Evolutionary conservation across 306 rosid species (phyloP), one percentile per base, ranked within the genome.

Genomic region (Hippophae gyantsensis): DNA sequence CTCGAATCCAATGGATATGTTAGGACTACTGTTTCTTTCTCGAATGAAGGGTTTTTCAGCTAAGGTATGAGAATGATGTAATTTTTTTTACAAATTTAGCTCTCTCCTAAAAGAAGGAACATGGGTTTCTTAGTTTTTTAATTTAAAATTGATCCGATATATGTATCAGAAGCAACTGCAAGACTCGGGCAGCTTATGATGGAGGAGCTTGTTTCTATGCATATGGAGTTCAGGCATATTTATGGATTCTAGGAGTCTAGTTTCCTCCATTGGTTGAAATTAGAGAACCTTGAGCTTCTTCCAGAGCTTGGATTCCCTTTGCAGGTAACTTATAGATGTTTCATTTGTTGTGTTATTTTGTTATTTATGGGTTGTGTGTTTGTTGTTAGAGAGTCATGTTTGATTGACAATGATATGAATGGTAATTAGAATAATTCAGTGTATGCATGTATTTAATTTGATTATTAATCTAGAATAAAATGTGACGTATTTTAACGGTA

Each of bases 201-300:
- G 96, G 89, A 87, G 70, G 96, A 90, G 56, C 92, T 90, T 79
- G 72, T 87, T 66, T 71, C 86, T 47, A 81, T 79, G 89, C 95
- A 90, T 67, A 71, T 56, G 42, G 98, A 90, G 44, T 70, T 82
- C 63, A 87, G 80, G 72, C 86, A 85, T 77, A 78, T 85, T 67
- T 87, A 85, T 48, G 98, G 96, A 69, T 74, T 75, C 6, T 76
- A 69, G 64, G 81, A 74, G 27, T 69, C 78, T 48, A 65, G 27
- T 69, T 76, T 78, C 62, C 86, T 95, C 46, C 54, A 42, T 23
- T 81, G 96, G 98, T 44, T 87, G 87, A 71, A 72, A 65, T 74
- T 72, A 68, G 87, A 87, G 63, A 81, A 81, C 51, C 81, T 85
- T 64, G 84, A 74, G 48, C 60, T 60, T 67, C 84, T 78, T 78